Base-by-base conservation (phyloP, 176 grass and related monocot genomes). In the Bothriochloa decipiens region DNA sequence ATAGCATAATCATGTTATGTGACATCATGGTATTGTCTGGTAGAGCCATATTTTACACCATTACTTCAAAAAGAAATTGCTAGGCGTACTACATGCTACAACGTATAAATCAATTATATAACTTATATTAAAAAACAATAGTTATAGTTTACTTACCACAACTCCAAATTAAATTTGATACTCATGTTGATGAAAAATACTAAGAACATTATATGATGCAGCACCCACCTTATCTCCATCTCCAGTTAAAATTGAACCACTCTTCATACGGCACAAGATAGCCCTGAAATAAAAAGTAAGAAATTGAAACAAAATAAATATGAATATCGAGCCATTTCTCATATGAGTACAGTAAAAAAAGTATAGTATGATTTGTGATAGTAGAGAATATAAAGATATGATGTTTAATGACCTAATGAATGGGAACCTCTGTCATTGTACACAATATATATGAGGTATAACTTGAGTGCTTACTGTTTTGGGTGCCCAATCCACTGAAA, bases 401-500 rank as follows among this genome's bases (percentile, higher is more conserved):
- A 49, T 55, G 33, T 36, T 69, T 84, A 22, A 77, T 53, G 26
- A 65, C 7, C 64, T 65, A 16, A 86, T 2, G 40, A 42, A 29
- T 39, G 41, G 74, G 29, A 72, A 74, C 20, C n/a, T 18, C 28
- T 66, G 27, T 55, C 23, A 89, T 26, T 13, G 55, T 42, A 28
- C 66, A 81, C 35, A 60, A 57, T 25, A 46, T 14, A 46, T 58
- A 70, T 28, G 52, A 81, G 73, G 75, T 78, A 53, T 60, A 84
- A 70, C 6, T 72, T 68, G 11, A n/a, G n/a, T 42, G 49, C 68
- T 68, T 88, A 97, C 95, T 88, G 70, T 63, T 69, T 55, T 58
- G 84, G 80, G 47, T 97, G 95, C 72, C 86, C 92, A 89, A 66
- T 69, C 95, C 92, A 97, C 76, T 97, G 92, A 84, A 89, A 73